Percentiles rank a stretch among this genome's conserved stretches.
Conservation (phyloP, 2,329 filamentous ascomycete genomes). For the Ophiognomonia clavigignenti-juglandacearum region DNA sequence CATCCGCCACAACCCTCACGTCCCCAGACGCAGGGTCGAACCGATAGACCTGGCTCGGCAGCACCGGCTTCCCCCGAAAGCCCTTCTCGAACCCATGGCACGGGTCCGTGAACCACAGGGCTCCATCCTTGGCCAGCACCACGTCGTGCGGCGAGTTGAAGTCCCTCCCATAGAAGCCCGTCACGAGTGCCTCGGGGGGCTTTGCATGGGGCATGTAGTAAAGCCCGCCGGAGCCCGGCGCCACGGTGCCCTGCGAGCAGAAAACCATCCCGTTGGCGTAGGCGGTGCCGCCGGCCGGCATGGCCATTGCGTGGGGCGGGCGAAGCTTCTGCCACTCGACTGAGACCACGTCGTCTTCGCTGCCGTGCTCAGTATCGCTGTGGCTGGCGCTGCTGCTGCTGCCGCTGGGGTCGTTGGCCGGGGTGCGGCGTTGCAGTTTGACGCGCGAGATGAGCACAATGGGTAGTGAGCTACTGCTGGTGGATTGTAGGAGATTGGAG, state of each 20-base stretch:
- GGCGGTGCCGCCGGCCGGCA: slow-evolving; percentile 59
- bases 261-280: slow-evolving; percentile 38
- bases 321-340: slow-evolving; percentile 37
- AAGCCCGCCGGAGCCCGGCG: slow-evolving; percentile 30
- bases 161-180: slow-evolving; percentile 36
- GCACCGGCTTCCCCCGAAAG: slow-evolving; percentile 36
- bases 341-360: slow-evolving; percentile 25
- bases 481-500: slow-evolving; percentile 36
- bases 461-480: slow-evolving; percentile 32
- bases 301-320: slow-evolving; percentile 36
- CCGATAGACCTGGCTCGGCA: slow-evolving; percentile 45
- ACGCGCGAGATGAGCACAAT: slow-evolving; percentile 41
- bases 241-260: slow-evolving; percentile 21
- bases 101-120: slow-evolving; percentile 47
- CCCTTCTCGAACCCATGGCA: slow-evolving; percentile 38
- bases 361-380: slow-evolving; percentile 21
- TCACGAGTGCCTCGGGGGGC: slow-evolving; percentile 31
- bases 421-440: slow-evolving; percentile 26
- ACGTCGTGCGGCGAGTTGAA: slow-evolving; percentile 45
- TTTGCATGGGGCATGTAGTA: slow-evolving; percentile 28
- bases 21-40: slow-evolving; percentile 35
- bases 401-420: no score
- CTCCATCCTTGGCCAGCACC: slow-evolving; percentile 30
- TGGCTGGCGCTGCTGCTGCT: no score
- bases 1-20: slow-evolving; percentile 42